Evolutionary conservation across 1,139 yeast genomes (phyloP).

Genomic region (Hyphopichia wangnamkhiaoensis): DNA sequence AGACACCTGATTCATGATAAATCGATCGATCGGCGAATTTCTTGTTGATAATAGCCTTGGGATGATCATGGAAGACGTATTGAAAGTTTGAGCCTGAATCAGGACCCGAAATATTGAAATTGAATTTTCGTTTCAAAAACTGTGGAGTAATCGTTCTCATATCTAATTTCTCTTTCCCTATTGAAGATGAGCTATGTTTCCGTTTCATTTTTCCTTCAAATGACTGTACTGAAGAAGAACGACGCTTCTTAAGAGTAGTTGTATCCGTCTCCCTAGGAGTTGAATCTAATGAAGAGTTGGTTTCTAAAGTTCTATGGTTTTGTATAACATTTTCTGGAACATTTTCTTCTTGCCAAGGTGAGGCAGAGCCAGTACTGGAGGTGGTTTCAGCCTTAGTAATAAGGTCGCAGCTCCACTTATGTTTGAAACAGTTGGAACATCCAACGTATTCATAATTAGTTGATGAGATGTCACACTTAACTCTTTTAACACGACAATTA

Average conservation of each 20-base stretch:
- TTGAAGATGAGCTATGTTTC: no score
- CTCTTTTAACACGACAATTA: conserved; percentile 47
- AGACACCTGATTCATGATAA: conserved; percentile 33
- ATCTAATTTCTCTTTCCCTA: no score
- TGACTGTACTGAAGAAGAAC: no score
- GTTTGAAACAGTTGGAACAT: conserved; percentile 34
- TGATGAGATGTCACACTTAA: conserved; percentile 37
- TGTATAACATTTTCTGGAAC: no score
- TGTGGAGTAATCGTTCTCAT: conserved; percentile 18
- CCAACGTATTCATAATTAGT: conserved; percentile 36
- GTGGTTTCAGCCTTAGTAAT: background rate
- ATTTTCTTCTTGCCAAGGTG: no score
- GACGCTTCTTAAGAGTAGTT: no score
- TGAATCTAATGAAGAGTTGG: no score
- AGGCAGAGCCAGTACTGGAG: background rate
- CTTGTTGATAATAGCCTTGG: conserved; percentile 25
- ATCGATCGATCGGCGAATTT: conserved; percentile 21
- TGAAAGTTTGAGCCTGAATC: conserved; percentile 21
- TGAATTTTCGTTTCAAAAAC: conserved; percentile 23
- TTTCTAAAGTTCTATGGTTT: no score
- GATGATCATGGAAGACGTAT: conserved; percentile 29
- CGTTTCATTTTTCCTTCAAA: no score
- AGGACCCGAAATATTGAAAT: conserved; percentile 25
- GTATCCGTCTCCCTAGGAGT: no score
- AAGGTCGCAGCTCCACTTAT: conserved; percentile 14